Evolutionary conservation across 225 moss, liverwort and hornwort species (phyloP), one percentile per base, ranked within the genome.

Genomic region (Ulota crispa): DNA sequence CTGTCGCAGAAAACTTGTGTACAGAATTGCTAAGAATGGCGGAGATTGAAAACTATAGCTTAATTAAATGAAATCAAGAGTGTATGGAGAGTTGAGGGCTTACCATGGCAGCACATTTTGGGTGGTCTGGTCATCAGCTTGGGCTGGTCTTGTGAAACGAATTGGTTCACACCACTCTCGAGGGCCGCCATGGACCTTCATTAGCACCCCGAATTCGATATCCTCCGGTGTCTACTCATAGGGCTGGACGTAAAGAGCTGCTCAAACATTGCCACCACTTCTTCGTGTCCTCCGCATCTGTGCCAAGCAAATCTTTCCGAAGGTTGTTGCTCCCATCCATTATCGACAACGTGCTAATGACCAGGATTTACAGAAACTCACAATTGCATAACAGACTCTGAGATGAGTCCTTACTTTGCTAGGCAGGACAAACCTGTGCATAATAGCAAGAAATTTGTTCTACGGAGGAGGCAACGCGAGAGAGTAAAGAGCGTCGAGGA

Each of bases 161-260:
- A 68, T 62, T 76, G 78, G 65, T 67, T 87, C 52, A 82, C 78
- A 54, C 65, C 47, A 79, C 79, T 83, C 76, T 80, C 79, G 64
- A 75, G 53, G 52, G 57, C n/a, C 11, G 32, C 81, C 87, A 79
- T 76, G 55, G 26, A 71, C 60, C 34, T 80, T 76, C 80, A 70
- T 75, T 69, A 70, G 65, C 47, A 75, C 32, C 32, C 32, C 64
- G 27, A 37, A 64, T 78, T n/a, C 24, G 21, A 59, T 69, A 72
- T 68, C 43, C 73, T 68, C 43, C 30, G n/a, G 4, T 62, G 73
- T 43, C 24, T 32, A 56, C 66, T 75, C 56, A 50, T 71, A 41
- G 66, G 71, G 72, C 23, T 76, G 26, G 72, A 8, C 54, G 27
- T 20, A n/a, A 56, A 64, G 55, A 79, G 32, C 34, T 78, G 68